These are phyloP conservation scores for Neurospora cerealis DNA, from an alignment of 495 filamentous ascomycete species.

Conservation along the genomic window DNA sequence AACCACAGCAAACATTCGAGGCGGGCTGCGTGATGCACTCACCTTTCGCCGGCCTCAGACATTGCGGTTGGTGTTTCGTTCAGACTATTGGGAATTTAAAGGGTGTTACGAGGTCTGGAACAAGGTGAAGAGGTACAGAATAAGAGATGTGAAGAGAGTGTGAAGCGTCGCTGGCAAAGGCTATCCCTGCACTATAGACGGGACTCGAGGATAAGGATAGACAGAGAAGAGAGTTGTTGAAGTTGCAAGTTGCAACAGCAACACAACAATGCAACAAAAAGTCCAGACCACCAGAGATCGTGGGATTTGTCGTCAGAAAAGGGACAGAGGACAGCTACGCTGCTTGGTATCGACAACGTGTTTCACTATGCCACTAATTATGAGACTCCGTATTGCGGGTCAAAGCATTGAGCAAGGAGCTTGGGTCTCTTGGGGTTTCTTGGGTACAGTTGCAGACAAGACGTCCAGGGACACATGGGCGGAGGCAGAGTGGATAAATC, in stretches of 20 bases:
- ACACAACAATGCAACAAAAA: not conserved
- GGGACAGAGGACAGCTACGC: not conserved
- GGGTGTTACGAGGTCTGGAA: not conserved
- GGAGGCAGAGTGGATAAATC: not conserved
- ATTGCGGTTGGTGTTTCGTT: slow-evolving; percentile 12
- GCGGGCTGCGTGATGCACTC: slow-evolving; percentile 5
- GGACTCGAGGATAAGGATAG: not conserved
- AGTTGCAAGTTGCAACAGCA: not conserved
- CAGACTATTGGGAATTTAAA: not conserved
- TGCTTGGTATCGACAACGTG: not conserved
- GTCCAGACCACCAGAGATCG: not conserved
- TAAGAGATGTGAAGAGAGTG: not conserved
- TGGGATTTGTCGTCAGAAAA: not conserved
- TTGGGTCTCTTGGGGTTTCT: not conserved
- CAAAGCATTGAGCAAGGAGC: not conserved
- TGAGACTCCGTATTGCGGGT: not conserved
- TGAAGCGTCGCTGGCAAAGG: not conserved
- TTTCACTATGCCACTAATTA: not conserved
- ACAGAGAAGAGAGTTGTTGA: not conserved
- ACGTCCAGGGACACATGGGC: not conserved
- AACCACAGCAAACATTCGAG: not conserved
- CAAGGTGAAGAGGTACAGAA: not conserved
- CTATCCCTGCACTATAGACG: not conserved
- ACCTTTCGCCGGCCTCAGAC: slow-evolving; percentile 37
- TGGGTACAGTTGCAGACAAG: not conserved